A percentile compares a stretch with the other conserved stretches of the same genome.
These are phyloP conservation scores for Boletellus sp. DNA, from an alignment of 768 basidiomycete species.

Conservation along the genomic window DNA sequence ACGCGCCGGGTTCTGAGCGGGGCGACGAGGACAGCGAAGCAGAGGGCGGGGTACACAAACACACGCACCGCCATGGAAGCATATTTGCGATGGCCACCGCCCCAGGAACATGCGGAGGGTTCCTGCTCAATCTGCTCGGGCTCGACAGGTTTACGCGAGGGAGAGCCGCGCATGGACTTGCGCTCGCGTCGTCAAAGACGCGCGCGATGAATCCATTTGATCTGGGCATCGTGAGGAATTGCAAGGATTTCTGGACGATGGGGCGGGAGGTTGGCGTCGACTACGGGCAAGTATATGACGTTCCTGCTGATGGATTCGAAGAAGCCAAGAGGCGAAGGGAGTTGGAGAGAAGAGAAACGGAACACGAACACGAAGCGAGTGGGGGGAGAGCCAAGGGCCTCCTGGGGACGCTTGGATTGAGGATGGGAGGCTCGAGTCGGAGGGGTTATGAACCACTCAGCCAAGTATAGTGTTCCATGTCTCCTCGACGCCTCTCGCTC, in stretches of 20 bases:
- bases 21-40: slow-evolving; percentile 42
- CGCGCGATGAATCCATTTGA: slow-evolving; percentile 91
- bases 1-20: slow-evolving; percentile 39
- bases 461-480: slow-evolving; percentile 20
- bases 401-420: slow-evolving; percentile 32
- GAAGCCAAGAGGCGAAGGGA: slow-evolving; percentile 64
- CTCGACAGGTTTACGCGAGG: slow-evolving; percentile 93
- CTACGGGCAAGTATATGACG: slow-evolving; percentile 86
- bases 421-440: slow-evolving; percentile 35
- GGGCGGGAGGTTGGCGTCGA: slow-evolving; percentile 85
- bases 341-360: slow-evolving; percentile 40
- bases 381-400: slow-evolving; percentile 37
- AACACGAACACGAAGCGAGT: slow-evolving; percentile 48
- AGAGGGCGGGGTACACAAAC: slow-evolving; percentile 36
- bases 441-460: slow-evolving; percentile 34
- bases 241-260: slow-evolving; percentile 91
- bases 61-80: slow-evolving; percentile 43
- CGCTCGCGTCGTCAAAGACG: slow-evolving; percentile 49
- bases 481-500: not conserved
- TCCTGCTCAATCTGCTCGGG: slow-evolving; percentile 88
- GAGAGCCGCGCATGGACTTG: slow-evolving; percentile 82
- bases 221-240: slow-evolving; percentile 71
- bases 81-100: slow-evolving; percentile 33
- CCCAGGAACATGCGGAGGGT: slow-evolving; percentile 40
- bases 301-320: slow-evolving; percentile 79